Conservation (phyloP, 2,329 filamentous ascomycete species). For the Exophiala sp. region DNA sequence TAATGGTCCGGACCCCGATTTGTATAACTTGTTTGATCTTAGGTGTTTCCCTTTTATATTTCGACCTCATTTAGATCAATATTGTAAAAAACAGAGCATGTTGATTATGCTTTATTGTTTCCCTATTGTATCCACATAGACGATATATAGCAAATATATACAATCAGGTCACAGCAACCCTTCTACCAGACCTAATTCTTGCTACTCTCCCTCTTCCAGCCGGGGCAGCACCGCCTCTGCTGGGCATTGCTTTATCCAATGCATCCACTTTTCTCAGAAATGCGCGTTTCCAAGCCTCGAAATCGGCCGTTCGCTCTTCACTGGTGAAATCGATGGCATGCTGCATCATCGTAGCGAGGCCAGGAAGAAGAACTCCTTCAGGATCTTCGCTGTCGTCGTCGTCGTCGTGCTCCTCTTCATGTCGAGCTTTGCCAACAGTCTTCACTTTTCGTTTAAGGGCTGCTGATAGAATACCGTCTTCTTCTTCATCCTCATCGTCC, state of each 20-base stretch:
- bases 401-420: conserved; percentile 27
- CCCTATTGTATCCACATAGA: no score
- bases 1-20: no score
- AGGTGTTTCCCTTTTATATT: no score
- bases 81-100: no score
- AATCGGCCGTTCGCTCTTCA: conserved; percentile 40
- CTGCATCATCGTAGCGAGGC: conserved; percentile 48
- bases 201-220: conserved; percentile 1
- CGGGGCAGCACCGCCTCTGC: conserved; percentile 3
- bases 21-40: no score
- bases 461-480: conserved; percentile 9
- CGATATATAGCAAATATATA: no score
- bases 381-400: conserved; percentile 28
- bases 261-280: conserved; percentile 37
- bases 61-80: no score
- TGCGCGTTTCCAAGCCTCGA: conserved; percentile 39
- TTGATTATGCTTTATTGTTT: no score
- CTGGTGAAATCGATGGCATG: conserved; percentile 44
- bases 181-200: not conserved
- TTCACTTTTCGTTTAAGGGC: not conserved
- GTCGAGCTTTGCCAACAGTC: not conserved
- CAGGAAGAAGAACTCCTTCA: conserved; percentile 39
- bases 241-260: conserved; percentile 29
- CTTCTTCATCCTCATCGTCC: conserved; percentile 20
- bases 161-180: not conserved